Evolutionary conservation across 2,329 filamentous ascomycete genomes (phyloP), one percentile per base, ranked within the genome.

Genomic region (Lachnellula subtilissima): DNA sequence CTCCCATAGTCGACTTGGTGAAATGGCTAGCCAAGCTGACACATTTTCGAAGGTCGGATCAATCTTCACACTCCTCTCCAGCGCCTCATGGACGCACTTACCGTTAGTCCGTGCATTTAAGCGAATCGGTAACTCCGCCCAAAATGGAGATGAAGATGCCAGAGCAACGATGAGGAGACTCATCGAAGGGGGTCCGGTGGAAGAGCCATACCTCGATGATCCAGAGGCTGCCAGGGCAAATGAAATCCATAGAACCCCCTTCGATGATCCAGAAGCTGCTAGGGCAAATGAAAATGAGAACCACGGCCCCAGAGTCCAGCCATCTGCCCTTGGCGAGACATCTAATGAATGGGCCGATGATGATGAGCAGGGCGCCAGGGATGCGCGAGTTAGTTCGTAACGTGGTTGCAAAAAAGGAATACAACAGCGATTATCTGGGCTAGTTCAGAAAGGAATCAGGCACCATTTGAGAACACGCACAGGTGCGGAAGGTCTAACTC

Each of bases 21-120:
- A 15, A 17, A 15, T 17, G 19, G 11, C 4, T 8, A 36, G 9
- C 40, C 15, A 22, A 39, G 37, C 14, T 14, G 12, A 39, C 37
- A 45, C 5, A 45, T 3, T 17, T n/a, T 35, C 12, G 37, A 14
- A 67, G 66, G 55, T 64, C 14, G 40, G 63, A 12, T 61, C 65
- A 7, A 46, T 68, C 15, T 56, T 65, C 19, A 60, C 59, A 36
- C 61, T 68, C 25, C 61, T 69, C 52, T 66, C 64, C n/a, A 61
- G 52, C 43, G 55, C 63, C 2, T 55, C 63, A 4, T 66, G 63
- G 64, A 61, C 48, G 14, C 58, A 59, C 6, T 56, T 64, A 14
- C 52, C 25, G 12, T 63, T 60, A 59, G 48, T 50, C 28, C 58
- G 55, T 2, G 51, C 54, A 6, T 61, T 65, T 49, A 59, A 60